Evolutionary conservation across 2,329 filamentous ascomycete genomes (phyloP).

Genomic region (Aphanoascus verrucosus): DNA sequence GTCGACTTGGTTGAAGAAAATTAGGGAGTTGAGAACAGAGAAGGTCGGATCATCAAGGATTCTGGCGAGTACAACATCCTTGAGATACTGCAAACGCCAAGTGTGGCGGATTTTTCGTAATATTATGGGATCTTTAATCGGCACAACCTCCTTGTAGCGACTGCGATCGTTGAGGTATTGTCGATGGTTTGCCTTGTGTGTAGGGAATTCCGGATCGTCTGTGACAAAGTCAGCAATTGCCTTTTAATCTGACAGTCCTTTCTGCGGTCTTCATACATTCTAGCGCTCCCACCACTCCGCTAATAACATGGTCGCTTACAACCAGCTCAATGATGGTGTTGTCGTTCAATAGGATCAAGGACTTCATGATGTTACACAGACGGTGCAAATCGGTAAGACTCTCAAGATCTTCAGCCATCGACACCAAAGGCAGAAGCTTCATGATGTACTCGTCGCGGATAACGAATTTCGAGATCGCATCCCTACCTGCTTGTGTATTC

Average conservation of each 20-base stretch:
- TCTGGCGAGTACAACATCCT: constrained; percentile 92
- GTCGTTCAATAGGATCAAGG: constrained; percentile 86
- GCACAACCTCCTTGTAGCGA: constrained; percentile 91
- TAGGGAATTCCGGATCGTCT: constrained; percentile 93
- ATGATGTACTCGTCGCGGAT: constrained; percentile 76
- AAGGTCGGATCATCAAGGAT: constrained; percentile 97
- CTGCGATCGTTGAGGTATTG: constrained; percentile 83
- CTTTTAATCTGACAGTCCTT: neutral
- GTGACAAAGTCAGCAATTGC: constrained; percentile 24
- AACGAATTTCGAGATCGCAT: constrained; percentile 78
- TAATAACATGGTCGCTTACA: constrained; percentile 76
- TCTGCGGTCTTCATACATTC: constrained; percentile 51
- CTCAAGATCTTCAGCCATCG: constrained; percentile 83
- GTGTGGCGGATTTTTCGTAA: constrained; percentile 91
- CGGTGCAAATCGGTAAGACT: constrained; percentile 76
- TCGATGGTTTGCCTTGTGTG: constrained; percentile 92
- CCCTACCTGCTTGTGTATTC: constrained; percentile 62
- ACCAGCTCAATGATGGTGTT: constrained; percentile 88
- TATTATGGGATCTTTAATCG: constrained; percentile 71
- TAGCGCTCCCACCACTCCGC: constrained; percentile 87
- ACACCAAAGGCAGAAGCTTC: constrained; percentile 75
- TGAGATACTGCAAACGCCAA: constrained; percentile 89
- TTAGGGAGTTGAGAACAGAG: constrained; percentile 90
- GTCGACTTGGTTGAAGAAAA: constrained; percentile 98
- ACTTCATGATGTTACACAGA: constrained; percentile 97